A percentile compares a stretch with the other conserved stretches of the same genome.
These are phyloP conservation scores for Alternaria angustiovoidea DNA, from an alignment of 2,329 filamentous ascomycete genomes.

Conservation along the genomic window DNA sequence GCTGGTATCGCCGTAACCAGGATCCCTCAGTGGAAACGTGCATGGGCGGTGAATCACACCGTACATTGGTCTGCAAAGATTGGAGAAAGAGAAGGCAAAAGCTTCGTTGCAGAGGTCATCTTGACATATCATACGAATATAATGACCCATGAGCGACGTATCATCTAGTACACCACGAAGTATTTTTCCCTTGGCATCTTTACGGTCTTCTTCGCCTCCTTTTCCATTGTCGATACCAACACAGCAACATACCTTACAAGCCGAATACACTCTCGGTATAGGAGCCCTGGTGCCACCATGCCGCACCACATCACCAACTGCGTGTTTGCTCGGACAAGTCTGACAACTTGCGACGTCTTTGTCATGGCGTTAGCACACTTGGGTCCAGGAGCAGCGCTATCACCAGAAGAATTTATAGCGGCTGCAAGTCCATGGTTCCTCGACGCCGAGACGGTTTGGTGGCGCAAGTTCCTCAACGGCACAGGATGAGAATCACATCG, in stretches of 20 bases:
- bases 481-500: conserved; percentile 56
- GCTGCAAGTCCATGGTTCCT: conserved; percentile 45
- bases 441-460: conserved; percentile 46
- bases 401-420: conserved; percentile 42
- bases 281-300: conserved; percentile 22
- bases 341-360: conserved; percentile 47
- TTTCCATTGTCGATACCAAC: background rate
- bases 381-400: conserved; percentile 25
- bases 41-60: conserved; percentile 29
- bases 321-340: conserved; percentile 42
- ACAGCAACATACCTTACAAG: background rate
- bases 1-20: conserved; percentile 5
- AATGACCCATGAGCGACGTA: background rate
- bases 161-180: background rate
- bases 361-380: conserved; percentile 40
- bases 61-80: conserved; percentile 5
- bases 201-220: background rate
- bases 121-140: background rate
- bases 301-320: conserved; percentile 38
- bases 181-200: background rate
- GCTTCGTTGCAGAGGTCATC: background rate
- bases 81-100: background rate
- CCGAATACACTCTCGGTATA: background rate
- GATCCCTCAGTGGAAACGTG: background rate
- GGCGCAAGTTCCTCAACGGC: conserved; percentile 36